Conservation (phyloP, 345 rosid genomes). For the Gossypium raimondii region DNA sequence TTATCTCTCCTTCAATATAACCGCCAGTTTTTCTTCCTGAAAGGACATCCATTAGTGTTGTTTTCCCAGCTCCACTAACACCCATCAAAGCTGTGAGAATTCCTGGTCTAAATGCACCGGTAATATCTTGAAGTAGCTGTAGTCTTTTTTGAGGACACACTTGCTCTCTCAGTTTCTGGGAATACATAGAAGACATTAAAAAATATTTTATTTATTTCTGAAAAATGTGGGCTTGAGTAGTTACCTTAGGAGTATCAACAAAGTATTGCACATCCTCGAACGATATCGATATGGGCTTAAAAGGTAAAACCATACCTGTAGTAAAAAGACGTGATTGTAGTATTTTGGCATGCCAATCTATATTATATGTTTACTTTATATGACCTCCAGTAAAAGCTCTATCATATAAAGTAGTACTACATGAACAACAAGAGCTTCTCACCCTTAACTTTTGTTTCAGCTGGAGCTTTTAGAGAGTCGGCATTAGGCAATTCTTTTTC, state of each 20-base stretch:
- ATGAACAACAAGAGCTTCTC: constrained; percentile 12
- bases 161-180: constrained; percentile 53
- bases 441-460: constrained; percentile 22
- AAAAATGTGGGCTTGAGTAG: not conserved
- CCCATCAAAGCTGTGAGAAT: constrained; percentile 86
- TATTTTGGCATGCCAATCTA: not conserved
- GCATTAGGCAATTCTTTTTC: constrained; percentile 12
- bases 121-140: constrained; percentile 58
- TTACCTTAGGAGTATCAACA: constrained; percentile 64
- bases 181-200: not conserved
- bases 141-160: constrained; percentile 45
- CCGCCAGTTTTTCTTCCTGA: constrained; percentile 59
- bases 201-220: not conserved
- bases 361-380: not conserved
- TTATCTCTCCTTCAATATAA: constrained; percentile 64
- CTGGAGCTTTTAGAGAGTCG: not conserved
- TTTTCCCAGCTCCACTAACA: constrained; percentile 89
- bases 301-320: constrained; percentile 55
- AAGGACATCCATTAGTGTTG: constrained; percentile 77
- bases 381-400: not conserved
- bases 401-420: not conserved
- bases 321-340: not conserved
- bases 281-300: constrained; percentile 48
- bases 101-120: constrained; percentile 74
- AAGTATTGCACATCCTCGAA: constrained; percentile 58